Conservation (phyloP, 2,329 filamentous ascomycete species). For the Dactylellina parvicollis region DNA sequence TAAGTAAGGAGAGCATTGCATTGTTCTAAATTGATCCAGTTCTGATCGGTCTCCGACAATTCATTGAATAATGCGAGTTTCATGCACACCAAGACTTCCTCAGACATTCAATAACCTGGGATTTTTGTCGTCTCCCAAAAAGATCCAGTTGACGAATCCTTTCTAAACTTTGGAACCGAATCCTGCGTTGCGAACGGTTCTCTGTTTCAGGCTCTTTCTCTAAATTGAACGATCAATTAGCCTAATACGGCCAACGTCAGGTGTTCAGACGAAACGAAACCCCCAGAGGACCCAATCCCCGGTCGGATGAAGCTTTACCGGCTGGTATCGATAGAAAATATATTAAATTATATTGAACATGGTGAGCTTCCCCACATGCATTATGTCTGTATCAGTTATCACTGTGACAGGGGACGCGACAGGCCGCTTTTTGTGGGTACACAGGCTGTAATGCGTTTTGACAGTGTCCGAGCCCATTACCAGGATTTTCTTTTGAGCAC, state of each 20-base stretch:
- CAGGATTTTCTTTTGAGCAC: background rate
- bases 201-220: conserved; percentile 13
- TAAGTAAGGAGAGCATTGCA: too few species aligned
- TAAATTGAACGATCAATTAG: conserved; percentile 15
- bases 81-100: background rate
- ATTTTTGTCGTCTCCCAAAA: conserved; percentile 11
- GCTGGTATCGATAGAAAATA: conserved; percentile 49
- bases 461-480: conserved; percentile 29
- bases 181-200: conserved; percentile 15
- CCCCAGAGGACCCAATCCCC: conserved; percentile 13
- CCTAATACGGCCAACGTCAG: conserved; percentile 26
- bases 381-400: conserved; percentile 6
- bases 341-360: conserved; percentile 46
- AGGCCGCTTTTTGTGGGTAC: conserved; percentile 9
- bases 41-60: too few species aligned
- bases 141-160: background rate
- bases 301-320: too few species aligned
- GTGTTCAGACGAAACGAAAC: conserved; percentile 32
- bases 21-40: too few species aligned
- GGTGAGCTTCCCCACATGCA: conserved; percentile 39
- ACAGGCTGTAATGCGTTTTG: conserved; percentile 7
- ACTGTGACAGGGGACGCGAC: conserved; percentile 1
- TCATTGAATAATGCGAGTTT: background rate
- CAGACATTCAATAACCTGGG: conserved; percentile 4
- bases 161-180: conserved; percentile 40